These are phyloP conservation scores for Elongisporangium anandrum DNA, from an alignment of 352 stramenopile species.

Conservation along the genomic window DNA sequence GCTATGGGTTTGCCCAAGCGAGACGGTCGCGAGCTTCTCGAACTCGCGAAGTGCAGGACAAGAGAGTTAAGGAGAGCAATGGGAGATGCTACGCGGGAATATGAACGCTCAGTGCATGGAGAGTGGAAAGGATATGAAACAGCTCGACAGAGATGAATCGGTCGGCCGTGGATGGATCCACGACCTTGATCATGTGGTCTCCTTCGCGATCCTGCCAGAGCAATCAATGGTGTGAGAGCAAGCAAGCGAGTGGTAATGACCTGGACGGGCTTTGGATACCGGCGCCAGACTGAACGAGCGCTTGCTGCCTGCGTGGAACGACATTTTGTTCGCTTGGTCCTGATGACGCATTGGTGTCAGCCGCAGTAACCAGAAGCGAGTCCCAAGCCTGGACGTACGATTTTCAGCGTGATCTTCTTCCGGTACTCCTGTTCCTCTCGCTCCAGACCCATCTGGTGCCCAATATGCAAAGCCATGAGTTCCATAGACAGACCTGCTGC, in stretches of 20 bases:
- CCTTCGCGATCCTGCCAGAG: slow-evolving; percentile 51
- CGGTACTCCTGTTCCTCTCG: slow-evolving; percentile 63
- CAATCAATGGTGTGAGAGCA: not conserved
- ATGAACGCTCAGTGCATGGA: no score
- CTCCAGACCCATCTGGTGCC: slow-evolving; percentile 36
- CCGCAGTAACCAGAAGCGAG: not conserved
- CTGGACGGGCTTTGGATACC: slow-evolving; percentile 12
- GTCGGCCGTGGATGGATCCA: slow-evolving; percentile 28
- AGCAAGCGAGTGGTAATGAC: not conserved
- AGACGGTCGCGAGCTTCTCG: slow-evolving; percentile 56
- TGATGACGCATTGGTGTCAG: slow-evolving; percentile 4
- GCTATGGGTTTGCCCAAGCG: slow-evolving; percentile 38
- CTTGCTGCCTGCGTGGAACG: slow-evolving; percentile 28
- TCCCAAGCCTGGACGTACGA: slow-evolving; percentile 18
- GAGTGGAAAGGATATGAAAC: slow-evolving; percentile 62
- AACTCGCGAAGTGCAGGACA: slow-evolving; percentile 60
- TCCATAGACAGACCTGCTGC: no score
- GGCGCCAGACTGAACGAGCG: slow-evolving; percentile 43
- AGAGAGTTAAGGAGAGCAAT: slow-evolving; percentile 34
- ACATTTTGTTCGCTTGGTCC: slow-evolving; percentile 81
- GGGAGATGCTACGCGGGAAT: slow-evolving; percentile 6
- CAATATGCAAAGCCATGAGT: not conserved
- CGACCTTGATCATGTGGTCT: slow-evolving; percentile 62
- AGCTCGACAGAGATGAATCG: slow-evolving; percentile 64
- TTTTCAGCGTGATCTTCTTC: slow-evolving; percentile 73